Conservation (phyloP, 441 rosid species). For the Monsonia emarginata region DNA sequence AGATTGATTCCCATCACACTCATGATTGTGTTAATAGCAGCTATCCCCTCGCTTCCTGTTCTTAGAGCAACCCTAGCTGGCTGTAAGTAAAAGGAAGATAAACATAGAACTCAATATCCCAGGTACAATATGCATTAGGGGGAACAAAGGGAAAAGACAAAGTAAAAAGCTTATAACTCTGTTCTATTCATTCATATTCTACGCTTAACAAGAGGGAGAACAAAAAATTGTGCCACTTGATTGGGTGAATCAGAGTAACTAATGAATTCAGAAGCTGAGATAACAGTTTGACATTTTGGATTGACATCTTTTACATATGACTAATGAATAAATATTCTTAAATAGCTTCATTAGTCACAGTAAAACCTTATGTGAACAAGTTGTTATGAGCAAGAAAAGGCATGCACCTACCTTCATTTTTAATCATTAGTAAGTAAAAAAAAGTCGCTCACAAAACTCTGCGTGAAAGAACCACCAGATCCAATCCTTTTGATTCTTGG, state of each 20-base stretch:
- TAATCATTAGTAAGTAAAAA: too few relatives aligned
- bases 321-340: background rate
- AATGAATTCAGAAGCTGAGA: background rate
- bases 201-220: background rate
- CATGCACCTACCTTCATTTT: too few relatives aligned
- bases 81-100: slow-evolving; percentile 28
- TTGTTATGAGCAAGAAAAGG: background rate
- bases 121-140: background rate
- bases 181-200: background rate
- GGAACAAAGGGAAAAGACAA: background rate
- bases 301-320: too few relatives aligned
- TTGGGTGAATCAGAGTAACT: background rate
- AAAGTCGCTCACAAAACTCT: background rate
- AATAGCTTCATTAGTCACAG: background rate
- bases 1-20: slow-evolving; percentile 90
- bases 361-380: background rate
- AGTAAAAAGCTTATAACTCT: background rate
- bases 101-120: slow-evolving; percentile 11
- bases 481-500: background rate
- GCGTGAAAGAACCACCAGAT: background rate
- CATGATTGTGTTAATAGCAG: slow-evolving; percentile 92
- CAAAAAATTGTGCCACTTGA: background rate
- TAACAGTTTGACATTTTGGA: too few relatives aligned
- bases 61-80: slow-evolving; percentile 75
- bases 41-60: slow-evolving; percentile 69